phyloP scores from a whole-genome alignment of 2,329 filamentous ascomycete genomes.

The Colletotrichum lupini region DNA sequence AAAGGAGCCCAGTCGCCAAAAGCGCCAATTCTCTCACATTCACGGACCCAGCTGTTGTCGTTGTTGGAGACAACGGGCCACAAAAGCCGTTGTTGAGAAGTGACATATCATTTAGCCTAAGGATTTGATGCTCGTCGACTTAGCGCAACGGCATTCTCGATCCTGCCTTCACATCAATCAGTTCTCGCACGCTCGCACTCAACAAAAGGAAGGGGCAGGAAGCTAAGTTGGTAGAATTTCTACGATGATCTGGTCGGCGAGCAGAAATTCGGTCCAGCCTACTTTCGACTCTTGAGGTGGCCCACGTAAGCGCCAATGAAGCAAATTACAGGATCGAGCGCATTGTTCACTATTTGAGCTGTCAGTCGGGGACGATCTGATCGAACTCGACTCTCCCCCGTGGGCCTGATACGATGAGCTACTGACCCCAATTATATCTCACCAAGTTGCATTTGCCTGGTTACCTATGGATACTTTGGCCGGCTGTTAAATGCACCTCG shows the following conservation, averaged over 20 bases:
- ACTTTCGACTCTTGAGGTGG: neutral
- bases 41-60: neutral
- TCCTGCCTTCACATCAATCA: neutral
- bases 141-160: neutral
- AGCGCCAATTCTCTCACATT: neutral
- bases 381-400: neutral
- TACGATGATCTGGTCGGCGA: neutral
- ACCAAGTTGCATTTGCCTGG: no score
- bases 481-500: slow-evolving; percentile 3
- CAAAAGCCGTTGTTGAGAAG: slow-evolving; percentile 5
- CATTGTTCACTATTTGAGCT: slow-evolving; percentile 11
- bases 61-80: neutral
- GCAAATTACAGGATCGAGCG: neutral
- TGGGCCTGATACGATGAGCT: neutral
- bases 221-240: neutral
- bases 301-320: neutral
- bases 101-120: slow-evolving; percentile 19
- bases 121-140: neutral
- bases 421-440: neutral
- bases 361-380: neutral
- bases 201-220: slow-evolving; percentile 12
- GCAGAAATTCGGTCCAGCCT: neutral
- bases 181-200: neutral
- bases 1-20: neutral
- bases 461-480: neutral